phyloP scores from a whole-genome alignment of 768 basidiomycete genomes.

The Mycena metata region DNA sequence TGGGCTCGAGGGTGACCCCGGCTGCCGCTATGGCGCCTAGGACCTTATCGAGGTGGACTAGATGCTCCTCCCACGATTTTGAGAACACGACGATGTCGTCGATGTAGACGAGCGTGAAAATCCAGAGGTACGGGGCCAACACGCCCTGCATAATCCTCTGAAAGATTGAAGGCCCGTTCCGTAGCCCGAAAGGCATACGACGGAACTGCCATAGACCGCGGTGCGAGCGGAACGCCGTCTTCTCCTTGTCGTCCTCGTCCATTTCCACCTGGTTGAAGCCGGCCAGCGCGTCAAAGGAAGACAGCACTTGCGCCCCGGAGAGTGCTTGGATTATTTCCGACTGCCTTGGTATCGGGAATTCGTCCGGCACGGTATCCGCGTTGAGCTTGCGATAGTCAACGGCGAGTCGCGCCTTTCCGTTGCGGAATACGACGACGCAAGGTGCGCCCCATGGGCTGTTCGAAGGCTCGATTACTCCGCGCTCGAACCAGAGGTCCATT shows the following conservation, averaged over 20 bases:
- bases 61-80: constrained; percentile 36
- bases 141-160: constrained; percentile 11
- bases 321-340: constrained; percentile 42
- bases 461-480: background rate
- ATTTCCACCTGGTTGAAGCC: constrained; percentile 50
- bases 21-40: constrained; percentile 36
- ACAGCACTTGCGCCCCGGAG: constrained; percentile 42
- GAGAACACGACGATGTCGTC: constrained; percentile 42
- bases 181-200: constrained; percentile 13
- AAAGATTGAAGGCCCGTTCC: constrained; percentile 11
- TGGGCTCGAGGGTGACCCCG: constrained; percentile 41
- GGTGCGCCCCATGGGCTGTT: background rate
- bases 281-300: constrained; percentile 10
- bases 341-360: constrained; percentile 46
- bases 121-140: background rate
- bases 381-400: background rate
- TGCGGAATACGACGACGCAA: background rate
- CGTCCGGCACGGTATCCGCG: constrained; percentile 36
- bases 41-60: constrained; percentile 38
- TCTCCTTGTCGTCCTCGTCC: constrained; percentile 38
- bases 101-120: constrained; percentile 40
- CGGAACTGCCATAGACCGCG: constrained; percentile 48
- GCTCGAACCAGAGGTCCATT: background rate
- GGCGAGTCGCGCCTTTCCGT: background rate
- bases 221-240: constrained; percentile 49